phyloP scores from a whole-genome alignment of 495 filamentous ascomycete species.

The Achaetomiella virescens region DNA sequence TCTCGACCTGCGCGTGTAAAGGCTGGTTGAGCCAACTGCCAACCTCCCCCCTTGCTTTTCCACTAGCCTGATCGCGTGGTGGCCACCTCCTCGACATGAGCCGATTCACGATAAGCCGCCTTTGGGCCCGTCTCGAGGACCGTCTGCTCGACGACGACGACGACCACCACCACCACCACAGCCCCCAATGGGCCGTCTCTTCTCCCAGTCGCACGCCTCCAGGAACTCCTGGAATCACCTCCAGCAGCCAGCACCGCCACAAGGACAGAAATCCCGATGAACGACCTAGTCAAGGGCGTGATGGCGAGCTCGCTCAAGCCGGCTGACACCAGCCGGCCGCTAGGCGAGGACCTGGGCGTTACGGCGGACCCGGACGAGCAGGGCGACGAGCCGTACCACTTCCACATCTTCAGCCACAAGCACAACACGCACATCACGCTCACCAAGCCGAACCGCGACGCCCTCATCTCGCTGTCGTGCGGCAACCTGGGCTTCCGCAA shows the following conservation, averaged over 20 bases:
- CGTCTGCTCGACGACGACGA: constrained; percentile 20
- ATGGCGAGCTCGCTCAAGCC: constrained; percentile 3
- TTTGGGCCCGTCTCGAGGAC: constrained; percentile 34
- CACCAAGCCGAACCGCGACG: constrained; percentile 68
- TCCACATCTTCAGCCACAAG: constrained; percentile 79
- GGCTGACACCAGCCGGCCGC: not conserved
- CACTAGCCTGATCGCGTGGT: not conserved
- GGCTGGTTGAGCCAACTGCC: not conserved
- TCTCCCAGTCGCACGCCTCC: constrained; percentile 32
- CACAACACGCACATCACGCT: constrained; percentile 94
- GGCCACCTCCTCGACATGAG: constrained; percentile 33
- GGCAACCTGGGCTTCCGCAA: constrained; percentile 88
- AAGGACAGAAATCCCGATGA: not conserved
- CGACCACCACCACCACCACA: constrained; percentile 19
- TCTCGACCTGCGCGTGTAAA: not conserved
- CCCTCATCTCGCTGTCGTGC: constrained; percentile 66
- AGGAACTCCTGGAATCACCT: not conserved
- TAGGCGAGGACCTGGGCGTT: constrained; percentile 13
- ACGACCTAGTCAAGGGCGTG: constrained; percentile 3
- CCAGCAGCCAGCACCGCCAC: not conserved
- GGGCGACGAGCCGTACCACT: constrained; percentile 58
- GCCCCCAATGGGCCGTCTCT: constrained; percentile 35
- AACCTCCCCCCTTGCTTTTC: not conserved
- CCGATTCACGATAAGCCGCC: constrained; percentile 36
- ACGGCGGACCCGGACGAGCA: constrained; percentile 23